Base-by-base conservation (phyloP, 768 basidiomycete species). In the Boletellus emodensis region DNA sequence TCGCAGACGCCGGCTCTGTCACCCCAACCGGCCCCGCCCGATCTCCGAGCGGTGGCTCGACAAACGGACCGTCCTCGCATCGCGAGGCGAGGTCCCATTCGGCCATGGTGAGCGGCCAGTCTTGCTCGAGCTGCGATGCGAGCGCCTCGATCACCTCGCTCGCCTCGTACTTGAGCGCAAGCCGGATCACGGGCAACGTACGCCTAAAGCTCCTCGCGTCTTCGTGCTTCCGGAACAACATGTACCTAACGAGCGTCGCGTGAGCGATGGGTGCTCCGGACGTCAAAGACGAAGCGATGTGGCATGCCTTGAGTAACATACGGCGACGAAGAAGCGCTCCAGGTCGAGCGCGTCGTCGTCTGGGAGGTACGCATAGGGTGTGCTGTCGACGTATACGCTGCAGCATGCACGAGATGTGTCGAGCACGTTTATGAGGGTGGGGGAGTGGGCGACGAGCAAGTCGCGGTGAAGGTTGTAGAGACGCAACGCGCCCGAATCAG, bases 381-480 rank as follows among this genome's bases (percentile, higher is more conserved):
- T 38, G 40, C 43, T 2, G 28, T 28, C 46, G 3, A 52, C 40
- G 28, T 32, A 32, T 6, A 52, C 28, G 4, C 18, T 40, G 4
- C 41, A 22, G 17, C 30, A 13, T 34, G 13, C 12, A 34, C 22
- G 35, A 18, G 41, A 49, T 3, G 18, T 38, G 13, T 49, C 46
- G 13, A 52, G 32, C 6, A 38, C 18, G 36, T n/a, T 18, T 6
- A 49, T 15, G 9, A 52, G 40, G 24, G 17, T 17, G 22, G n/a
- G 38, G 22, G 51, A 52, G n/a, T 49, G 46, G 15, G 5, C 30
- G 8, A 40, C 46, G 41, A 52, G 40, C 10, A 48, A 22, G 47
- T 49, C 41, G 4, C 51, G 46, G 14, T 52, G 43, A 22, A 52
- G 46, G 6, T 34, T 52, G 41, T 52, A 52, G 37, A 49, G 51